phyloP scores from a whole-genome alignment of 352 stramenopile species.

The Globisporangium barbulae region DNA sequence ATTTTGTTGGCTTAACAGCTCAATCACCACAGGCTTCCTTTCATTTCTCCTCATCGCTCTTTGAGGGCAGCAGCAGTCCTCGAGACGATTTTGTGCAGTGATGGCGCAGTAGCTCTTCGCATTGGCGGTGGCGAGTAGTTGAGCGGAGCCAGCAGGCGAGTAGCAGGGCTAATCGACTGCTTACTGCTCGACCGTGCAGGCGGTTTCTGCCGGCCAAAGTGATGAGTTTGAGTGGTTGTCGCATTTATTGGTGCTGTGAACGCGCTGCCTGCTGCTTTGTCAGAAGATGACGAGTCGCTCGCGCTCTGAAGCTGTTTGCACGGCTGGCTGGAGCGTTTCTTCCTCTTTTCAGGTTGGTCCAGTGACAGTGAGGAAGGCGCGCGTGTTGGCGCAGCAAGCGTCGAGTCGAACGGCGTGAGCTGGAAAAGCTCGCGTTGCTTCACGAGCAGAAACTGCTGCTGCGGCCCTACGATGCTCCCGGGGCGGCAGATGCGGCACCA shows the following conservation, averaged over 20 bases:
- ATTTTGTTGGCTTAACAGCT: slow-evolving; percentile 10
- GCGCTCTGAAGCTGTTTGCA: background rate
- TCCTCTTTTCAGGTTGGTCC: background rate
- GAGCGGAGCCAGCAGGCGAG: slow-evolving; percentile 4
- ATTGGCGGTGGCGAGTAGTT: background rate
- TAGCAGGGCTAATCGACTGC: background rate
- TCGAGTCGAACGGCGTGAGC: background rate
- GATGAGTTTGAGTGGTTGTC: background rate
- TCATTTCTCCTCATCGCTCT: background rate
- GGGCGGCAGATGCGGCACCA: slow-evolving; percentile 95
- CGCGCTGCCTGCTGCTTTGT: background rate
- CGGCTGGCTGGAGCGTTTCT: background rate
- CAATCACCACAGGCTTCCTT: background rate
- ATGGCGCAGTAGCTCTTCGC: background rate
- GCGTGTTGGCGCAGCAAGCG: background rate
- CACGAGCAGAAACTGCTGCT: slow-evolving; percentile 93
- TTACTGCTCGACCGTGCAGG: background rate
- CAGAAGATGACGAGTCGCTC: background rate
- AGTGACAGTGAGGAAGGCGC: background rate
- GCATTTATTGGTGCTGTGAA: background rate
- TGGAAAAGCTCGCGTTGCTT: slow-evolving; percentile 68
- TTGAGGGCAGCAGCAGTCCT: slow-evolving; percentile 7
- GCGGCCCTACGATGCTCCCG: slow-evolving; percentile 92
- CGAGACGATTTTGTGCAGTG: background rate
- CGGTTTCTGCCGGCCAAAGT: background rate